phyloP scores from a whole-genome alignment of 352 stramenopile genomes.

The Phytophthora pini region DNA sequence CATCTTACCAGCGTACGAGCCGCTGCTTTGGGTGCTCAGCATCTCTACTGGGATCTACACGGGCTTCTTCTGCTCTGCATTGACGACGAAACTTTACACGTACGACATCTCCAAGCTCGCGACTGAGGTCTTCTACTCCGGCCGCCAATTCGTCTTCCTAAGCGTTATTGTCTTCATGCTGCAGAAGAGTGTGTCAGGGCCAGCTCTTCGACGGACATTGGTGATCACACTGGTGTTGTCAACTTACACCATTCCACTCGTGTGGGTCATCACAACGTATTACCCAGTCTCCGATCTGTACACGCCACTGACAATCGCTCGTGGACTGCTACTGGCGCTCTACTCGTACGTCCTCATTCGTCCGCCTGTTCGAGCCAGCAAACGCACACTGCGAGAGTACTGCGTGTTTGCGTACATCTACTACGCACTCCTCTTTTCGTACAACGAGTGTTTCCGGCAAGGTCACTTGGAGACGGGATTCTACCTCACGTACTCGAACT shows the following conservation, averaged over 20 bases:
- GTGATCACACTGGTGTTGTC: conserved; percentile 52
- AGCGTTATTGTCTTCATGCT: conserved; percentile 73
- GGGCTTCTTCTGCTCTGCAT: conserved; percentile 48
- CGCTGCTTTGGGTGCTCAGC: conserved; percentile 56
- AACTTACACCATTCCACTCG: conserved; percentile 56
- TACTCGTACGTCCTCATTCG: conserved; percentile 64
- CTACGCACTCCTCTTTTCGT: conserved; percentile 56
- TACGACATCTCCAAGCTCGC: conserved; percentile 61
- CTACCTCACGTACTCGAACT: conserved; percentile 66
- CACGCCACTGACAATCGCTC: conserved; percentile 39
- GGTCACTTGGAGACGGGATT: conserved; percentile 58
- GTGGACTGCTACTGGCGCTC: conserved; percentile 42
- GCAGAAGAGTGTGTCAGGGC: conserved; percentile 60
- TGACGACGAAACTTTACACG: conserved; percentile 51
- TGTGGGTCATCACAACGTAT: conserved; percentile 47
- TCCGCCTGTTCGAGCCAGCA: conserved; percentile 53
- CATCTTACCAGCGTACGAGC: conserved; percentile 68
- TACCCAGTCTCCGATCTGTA: conserved; percentile 46
- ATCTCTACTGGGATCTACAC: conserved; percentile 55
- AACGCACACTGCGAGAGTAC: conserved; percentile 57
- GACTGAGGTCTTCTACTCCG: conserved; percentile 64
- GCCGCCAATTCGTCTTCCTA: conserved; percentile 68
- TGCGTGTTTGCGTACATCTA: conserved; percentile 62
- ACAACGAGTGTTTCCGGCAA: conserved; percentile 62
- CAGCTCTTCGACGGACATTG: conserved; percentile 50